A percentile compares a stretch with the other conserved stretches of the same genome.
Conservation (phyloP, 257 asterid species). For the Anisodus tanguticus region DNA sequence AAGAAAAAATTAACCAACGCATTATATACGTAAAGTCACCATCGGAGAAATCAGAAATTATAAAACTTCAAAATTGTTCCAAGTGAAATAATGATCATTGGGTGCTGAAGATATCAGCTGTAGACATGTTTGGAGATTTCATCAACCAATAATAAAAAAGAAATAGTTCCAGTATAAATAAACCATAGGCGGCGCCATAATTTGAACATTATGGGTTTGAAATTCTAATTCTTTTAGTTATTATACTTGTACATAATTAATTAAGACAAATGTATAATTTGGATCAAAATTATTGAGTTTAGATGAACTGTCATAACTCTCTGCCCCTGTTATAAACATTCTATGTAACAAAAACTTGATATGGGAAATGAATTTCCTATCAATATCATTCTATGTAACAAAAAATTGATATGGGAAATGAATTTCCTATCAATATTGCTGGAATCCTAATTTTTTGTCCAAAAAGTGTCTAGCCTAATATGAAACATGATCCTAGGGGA, state of each 20-base stretch:
- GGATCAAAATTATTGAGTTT: too few species aligned
- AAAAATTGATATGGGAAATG: neutral
- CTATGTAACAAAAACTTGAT: neutral
- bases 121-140: neutral
- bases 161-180: too few species aligned
- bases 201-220: too few species aligned
- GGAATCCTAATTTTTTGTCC: neutral
- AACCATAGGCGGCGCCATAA: too few species aligned
- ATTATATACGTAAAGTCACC: neutral
- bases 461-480: too few species aligned
- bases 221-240: too few species aligned
- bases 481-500: neutral
- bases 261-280: too few species aligned
- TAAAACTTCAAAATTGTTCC: neutral
- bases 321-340: too few species aligned
- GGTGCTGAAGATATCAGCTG: neutral
- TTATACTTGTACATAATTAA: too few species aligned
- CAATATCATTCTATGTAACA: neutral
- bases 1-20: neutral
- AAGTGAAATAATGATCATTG: too few species aligned
- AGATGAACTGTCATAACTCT: too few species aligned
- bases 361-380: neutral
- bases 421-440: neutral
- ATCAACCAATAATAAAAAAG: neutral
- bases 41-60: neutral